A percentile compares a stretch with the other conserved stretches of the same genome.
Conservation (phyloP, 371 early-diverging fungal genomes). For the Entomophthora muscae region DNA sequence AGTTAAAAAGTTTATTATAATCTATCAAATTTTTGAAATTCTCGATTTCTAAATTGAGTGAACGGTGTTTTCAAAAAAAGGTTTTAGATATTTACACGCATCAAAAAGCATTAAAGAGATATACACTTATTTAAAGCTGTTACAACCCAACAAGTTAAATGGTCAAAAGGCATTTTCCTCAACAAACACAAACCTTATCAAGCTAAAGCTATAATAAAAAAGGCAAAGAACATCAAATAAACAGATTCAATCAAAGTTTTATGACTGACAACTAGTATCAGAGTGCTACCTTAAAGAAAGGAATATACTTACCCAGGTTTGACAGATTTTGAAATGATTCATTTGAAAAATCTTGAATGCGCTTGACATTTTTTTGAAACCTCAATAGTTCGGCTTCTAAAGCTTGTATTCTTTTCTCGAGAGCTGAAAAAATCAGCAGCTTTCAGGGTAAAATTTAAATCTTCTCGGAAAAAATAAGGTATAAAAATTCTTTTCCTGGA, state of each 20-base stretch:
- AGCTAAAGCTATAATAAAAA: neutral
- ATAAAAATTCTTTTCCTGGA: too few relatives aligned
- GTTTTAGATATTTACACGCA: neutral
- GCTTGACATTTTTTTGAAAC: neutral
- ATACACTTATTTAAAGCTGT: neutral
- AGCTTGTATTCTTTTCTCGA: neutral
- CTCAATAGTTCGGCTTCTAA: neutral
- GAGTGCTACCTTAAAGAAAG: neutral
- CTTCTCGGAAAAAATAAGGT: too few relatives aligned
- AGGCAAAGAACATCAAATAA: neutral
- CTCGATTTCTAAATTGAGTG: neutral
- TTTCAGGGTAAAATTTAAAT: neutral
- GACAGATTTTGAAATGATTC: neutral
- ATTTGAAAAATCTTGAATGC: neutral
- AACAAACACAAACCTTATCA: neutral
- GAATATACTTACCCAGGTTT: neutral
- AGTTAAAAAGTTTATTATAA: neutral
- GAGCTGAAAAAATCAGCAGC: neutral
- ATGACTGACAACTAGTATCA: too few relatives aligned
- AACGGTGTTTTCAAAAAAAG: neutral
- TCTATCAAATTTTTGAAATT: neutral
- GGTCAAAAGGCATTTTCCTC: neutral
- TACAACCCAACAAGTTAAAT: neutral
- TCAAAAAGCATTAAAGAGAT: neutral
- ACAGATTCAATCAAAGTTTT: too few relatives aligned